Conservation (phyloP, 495 filamentous ascomycete species). For the Jackrogersella minutella region DNA sequence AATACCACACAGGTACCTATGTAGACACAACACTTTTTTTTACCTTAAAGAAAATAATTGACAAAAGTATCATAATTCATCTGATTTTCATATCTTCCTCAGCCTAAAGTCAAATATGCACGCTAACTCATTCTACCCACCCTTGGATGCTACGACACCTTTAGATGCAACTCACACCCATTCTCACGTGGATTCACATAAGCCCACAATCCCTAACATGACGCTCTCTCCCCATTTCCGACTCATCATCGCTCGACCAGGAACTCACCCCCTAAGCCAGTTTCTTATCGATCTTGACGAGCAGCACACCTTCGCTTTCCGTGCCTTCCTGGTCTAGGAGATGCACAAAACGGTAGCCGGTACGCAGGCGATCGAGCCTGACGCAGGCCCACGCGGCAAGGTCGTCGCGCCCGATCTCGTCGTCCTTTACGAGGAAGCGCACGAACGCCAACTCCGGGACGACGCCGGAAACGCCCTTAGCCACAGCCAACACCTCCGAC, state of each 20-base stretch:
- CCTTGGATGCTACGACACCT: conserved; percentile 10
- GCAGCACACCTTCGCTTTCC: conserved; percentile 67
- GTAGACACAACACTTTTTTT: neutral
- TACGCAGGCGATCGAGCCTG: conserved; percentile 76
- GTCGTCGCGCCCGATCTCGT: conserved; percentile 76
- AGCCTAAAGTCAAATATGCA: conserved; percentile 6
- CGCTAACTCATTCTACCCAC: conserved; percentile 5
- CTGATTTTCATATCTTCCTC: too few relatives aligned
- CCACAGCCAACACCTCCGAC: conserved; percentile 68
- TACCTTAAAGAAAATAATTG: neutral
- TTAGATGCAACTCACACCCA: neutral
- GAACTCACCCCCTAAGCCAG: conserved; percentile 45
- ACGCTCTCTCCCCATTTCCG: neutral
- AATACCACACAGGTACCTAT: neutral
- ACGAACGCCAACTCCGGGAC: conserved; percentile 83
- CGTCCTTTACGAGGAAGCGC: conserved; percentile 85
- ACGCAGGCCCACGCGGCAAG: conserved; percentile 90
- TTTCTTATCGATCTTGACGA: conserved; percentile 73
- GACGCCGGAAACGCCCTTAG: conserved; percentile 64
- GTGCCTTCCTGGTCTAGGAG: conserved; percentile 71
- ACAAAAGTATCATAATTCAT: conserved; percentile 1
- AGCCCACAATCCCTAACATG: neutral
- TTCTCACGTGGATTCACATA: neutral
- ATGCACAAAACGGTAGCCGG: conserved; percentile 79
- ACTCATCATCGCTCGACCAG: neutral